phyloP scores from a whole-genome alignment of 228 moss, liverwort and hornwort species.

The Sphagnum magellanicum region DNA sequence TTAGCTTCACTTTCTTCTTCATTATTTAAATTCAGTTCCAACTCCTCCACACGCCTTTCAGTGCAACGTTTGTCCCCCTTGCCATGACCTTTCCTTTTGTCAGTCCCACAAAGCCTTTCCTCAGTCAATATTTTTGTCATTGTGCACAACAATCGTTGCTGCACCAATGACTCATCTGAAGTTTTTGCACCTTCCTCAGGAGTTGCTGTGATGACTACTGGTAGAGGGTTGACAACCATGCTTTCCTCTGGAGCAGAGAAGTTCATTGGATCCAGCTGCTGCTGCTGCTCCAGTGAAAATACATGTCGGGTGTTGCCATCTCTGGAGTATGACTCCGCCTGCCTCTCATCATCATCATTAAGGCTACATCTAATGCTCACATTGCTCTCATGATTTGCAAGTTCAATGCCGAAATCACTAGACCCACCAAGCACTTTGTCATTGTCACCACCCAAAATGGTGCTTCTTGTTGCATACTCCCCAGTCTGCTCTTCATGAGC shows the following conservation, averaged over 20 bases:
- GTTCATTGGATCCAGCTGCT: conserved; percentile 32
- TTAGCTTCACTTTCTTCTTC: conserved; percentile 42
- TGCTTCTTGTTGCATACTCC: conserved; percentile 35
- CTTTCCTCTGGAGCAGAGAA: conserved; percentile 55
- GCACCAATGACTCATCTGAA: conserved; percentile 47
- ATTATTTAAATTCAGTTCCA: conserved; percentile 34
- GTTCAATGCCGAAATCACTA: conserved; percentile 42
- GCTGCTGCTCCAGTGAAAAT: conserved; percentile 41
- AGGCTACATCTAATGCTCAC: conserved; percentile 8
- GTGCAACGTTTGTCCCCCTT: conserved; percentile 35
- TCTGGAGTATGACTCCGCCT: conserved; percentile 31
- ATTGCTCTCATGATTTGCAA: conserved; percentile 27
- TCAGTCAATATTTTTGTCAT: conserved; percentile 40
- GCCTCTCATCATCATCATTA: conserved; percentile 28
- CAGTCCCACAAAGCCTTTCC: conserved; percentile 34
- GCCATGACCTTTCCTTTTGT: conserved; percentile 33
- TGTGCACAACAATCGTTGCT: conserved; percentile 15
- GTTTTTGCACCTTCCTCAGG: conserved; percentile 31
- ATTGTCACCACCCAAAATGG: conserved; percentile 31
- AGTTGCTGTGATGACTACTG: conserved; percentile 38
- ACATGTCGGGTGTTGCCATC: conserved; percentile 49
- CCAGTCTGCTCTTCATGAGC: conserved; percentile 29
- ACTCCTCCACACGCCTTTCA: conserved; percentile 33
- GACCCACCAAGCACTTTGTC: conserved; percentile 36
- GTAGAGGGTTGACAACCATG: conserved; percentile 37